Conservation (phyloP, 2,329 filamentous ascomycete species). For the Colletotrichum sp. region DNA sequence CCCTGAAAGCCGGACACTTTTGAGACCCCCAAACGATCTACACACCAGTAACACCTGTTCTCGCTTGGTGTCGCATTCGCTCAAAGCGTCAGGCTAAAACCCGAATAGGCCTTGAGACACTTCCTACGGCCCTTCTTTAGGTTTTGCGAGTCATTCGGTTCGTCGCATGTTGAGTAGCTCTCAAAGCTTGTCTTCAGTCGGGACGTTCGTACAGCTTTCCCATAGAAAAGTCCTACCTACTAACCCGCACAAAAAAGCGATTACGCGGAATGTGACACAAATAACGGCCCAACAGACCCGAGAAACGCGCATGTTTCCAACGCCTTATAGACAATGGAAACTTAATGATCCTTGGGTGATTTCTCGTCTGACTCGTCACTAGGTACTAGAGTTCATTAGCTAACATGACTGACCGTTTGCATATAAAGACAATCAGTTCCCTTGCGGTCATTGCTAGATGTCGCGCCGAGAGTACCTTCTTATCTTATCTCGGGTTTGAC, state of each 20-base stretch:
- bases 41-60: background rate
- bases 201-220: background rate
- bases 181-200: background rate
- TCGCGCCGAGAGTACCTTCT: background rate
- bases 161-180: background rate
- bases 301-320: background rate
- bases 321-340: background rate
- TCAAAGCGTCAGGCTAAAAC: background rate
- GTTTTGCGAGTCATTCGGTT: background rate
- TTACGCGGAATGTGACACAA: background rate
- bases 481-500: background rate
- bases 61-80: background rate
- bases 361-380: background rate
- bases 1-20: background rate
- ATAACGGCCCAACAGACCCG: background rate
- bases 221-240: rapidly evolving
- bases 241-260: background rate
- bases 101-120: background rate
- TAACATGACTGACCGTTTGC: background rate
- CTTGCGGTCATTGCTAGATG: background rate
- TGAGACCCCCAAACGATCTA: background rate
- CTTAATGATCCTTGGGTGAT: background rate
- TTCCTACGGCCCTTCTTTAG: background rate
- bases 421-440: background rate
- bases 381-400: background rate